phyloP scores from a whole-genome alignment of 208 protist species.

The Phytomonas sp. region DNA sequence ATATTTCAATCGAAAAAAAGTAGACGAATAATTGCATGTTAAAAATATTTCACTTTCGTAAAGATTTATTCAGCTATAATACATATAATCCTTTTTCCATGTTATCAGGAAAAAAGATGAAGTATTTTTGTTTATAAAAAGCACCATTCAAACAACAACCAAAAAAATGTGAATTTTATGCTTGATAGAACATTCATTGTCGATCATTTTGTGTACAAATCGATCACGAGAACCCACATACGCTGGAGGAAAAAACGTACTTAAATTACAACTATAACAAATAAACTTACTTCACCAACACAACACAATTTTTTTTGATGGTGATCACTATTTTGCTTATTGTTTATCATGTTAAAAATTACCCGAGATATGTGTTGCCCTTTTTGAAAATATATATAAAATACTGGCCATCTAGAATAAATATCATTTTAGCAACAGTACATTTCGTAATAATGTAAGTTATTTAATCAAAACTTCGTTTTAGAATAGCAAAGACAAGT shows the following conservation, averaged over 20 bases:
- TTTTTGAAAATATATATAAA: constrained; percentile 4
- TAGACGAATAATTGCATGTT: background rate
- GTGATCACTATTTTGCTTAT: background rate
- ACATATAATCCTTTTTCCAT: background rate
- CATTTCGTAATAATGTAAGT: background rate
- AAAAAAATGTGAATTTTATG: constrained; percentile 12
- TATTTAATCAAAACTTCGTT: constrained; percentile 1
- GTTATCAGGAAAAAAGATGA: constrained; percentile 2
- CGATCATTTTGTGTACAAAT: constrained; percentile 2
- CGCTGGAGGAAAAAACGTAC: background rate
- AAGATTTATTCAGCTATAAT: background rate
- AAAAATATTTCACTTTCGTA: background rate
- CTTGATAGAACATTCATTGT: constrained; percentile 6
- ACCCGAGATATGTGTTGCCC: background rate
- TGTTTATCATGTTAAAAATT: background rate
- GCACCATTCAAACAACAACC: background rate
- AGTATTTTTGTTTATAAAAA: constrained; percentile 6
- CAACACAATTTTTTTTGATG: background rate
- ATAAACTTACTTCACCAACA: constrained; percentile 1
- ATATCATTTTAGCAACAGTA: background rate
- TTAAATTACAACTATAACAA: constrained; percentile 5
- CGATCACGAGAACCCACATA: background rate
- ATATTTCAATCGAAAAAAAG: background rate
- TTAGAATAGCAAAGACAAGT: background rate
- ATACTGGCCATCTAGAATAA: background rate